phyloP scores from a whole-genome alignment of 2,329 filamentous ascomycete species.

The Myriosclerotinia duriaeana region DNA sequence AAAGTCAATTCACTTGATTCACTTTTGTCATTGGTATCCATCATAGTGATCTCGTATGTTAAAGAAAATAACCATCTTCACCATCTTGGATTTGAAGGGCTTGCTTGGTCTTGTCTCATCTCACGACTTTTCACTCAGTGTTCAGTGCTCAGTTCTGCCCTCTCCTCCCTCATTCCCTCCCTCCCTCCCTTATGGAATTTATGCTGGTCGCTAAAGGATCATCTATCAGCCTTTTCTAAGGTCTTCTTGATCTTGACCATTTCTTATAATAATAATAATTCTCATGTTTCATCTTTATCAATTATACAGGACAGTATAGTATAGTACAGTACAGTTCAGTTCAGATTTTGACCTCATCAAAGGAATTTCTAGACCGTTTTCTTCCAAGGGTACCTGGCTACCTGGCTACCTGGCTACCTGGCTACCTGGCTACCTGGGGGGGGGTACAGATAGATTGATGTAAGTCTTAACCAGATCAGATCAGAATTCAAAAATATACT shows the following conservation, averaged over 20 bases:
- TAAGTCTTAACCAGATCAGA: not conserved
- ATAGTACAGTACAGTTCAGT: not conserved
- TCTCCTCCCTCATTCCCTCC: too few species aligned
- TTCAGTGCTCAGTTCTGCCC: too few species aligned
- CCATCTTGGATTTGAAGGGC: not conserved
- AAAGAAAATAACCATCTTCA: not conserved
- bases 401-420: too few species aligned
- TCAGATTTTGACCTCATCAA: too few species aligned
- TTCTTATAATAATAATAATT: not conserved
- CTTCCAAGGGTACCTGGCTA: not conserved
- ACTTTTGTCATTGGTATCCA: not conserved
- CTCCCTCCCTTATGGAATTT: too few species aligned
- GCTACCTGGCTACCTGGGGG: too few species aligned
- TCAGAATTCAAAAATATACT: not conserved
- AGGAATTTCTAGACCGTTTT: not conserved
- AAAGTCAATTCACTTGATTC: not conserved
- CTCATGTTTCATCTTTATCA: not conserved
- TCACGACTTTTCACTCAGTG: not conserved
- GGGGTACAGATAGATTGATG: too few species aligned
- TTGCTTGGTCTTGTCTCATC: conserved; percentile 11
- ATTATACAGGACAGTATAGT: too few species aligned
- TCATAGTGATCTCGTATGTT: too few species aligned
- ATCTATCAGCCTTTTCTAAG: conserved; percentile 1
- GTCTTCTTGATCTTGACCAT: not conserved
- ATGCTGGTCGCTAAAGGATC: conserved; percentile 7